Conservation (phyloP, 768 basidiomycete genomes). For the Lyophyllum semitale region DNA sequence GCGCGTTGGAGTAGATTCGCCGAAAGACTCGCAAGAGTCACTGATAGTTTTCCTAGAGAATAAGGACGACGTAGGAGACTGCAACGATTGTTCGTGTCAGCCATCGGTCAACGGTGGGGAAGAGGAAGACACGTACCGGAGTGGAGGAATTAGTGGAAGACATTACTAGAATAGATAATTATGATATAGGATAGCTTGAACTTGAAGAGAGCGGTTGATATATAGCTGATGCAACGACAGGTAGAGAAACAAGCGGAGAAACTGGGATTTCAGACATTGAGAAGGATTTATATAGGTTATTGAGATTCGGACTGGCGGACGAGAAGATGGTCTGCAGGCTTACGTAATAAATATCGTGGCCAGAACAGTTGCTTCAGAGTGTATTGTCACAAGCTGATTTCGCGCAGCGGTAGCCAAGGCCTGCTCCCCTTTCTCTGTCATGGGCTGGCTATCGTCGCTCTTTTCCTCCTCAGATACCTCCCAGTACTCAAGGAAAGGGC, state of each 20-base stretch:
- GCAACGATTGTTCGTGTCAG: not conserved
- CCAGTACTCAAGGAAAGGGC: constrained; percentile 54
- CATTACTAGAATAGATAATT: not conserved
- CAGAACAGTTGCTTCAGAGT: not conserved
- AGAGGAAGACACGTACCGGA: not conserved
- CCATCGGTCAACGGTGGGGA: not conserved
- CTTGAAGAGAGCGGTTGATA: not conserved
- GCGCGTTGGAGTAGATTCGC: not conserved
- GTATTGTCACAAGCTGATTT: not conserved
- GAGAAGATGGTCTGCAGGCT: not conserved
- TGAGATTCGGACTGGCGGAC: not conserved
- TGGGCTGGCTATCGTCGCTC: constrained; percentile 76
- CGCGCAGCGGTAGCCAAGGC: not conserved
- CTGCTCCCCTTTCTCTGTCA: constrained; percentile 24
- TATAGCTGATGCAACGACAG: not conserved
- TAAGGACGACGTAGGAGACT: not conserved
- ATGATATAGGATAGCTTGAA: not conserved
- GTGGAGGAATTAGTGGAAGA: not conserved
- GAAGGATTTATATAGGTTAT: constrained; percentile 7
- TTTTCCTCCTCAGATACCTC: constrained; percentile 53
- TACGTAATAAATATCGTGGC: not conserved
- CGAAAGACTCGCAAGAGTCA: not conserved
- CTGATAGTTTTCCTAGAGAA: not conserved
- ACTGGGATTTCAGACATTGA: not conserved
- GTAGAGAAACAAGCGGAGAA: not conserved